Evolutionary conservation across 2,329 filamentous ascomycete species (phyloP), one percentile per base, ranked within the genome.

Genomic region (Exophiala sp.): DNA sequence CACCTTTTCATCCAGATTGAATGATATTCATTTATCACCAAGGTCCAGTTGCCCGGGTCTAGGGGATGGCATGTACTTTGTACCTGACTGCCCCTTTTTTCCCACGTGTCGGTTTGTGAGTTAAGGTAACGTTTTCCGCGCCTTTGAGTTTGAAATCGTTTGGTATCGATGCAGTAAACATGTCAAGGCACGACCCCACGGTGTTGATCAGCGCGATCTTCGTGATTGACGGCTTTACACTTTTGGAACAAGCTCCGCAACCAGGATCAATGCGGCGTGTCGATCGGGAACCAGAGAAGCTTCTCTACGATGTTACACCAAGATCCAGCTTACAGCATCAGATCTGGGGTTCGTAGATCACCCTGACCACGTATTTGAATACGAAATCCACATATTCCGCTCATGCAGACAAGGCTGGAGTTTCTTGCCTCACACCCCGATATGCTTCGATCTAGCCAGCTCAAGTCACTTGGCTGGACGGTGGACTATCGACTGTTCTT

Each of bases 71-170:
- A 24, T 29, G 12, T 44, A 8, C 18, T 18, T 44, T 8, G 12
- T 33, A 46, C 18, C 43, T 33, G 24, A n/a, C 35, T 38, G 35
- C 16, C 40, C 40, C 14, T 8, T 12, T 43, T 16, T 43, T 43
- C 52, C 52, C 53, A 29, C 53, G 38, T 42, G 39, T 46, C 45
- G n/a, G 53, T 48, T 52, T 49, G 12, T 21, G 47, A 32, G 35
- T 29, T 29, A 29, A 29, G 24, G 24, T 29, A 29, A 29, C 24
- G 50, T 29, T 53, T 48, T 18, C 35, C 35, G 12, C 10, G 35
- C 3, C 35, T 39, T n/a, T 18, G 12, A 39, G 35, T 39, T 39
- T 11, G 35, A 11, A n/a, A 39, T 39, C 5, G 2, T 39, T 10
- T 39, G 24, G 41, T 43, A 24, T n/a, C 3, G 29, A 24, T 20